A percentile compares a stretch with the other conserved stretches of the same genome.
phyloP scores from a whole-genome alignment of 2,329 filamentous ascomycete species.

The Allantophomopsis lycopodina region DNA sequence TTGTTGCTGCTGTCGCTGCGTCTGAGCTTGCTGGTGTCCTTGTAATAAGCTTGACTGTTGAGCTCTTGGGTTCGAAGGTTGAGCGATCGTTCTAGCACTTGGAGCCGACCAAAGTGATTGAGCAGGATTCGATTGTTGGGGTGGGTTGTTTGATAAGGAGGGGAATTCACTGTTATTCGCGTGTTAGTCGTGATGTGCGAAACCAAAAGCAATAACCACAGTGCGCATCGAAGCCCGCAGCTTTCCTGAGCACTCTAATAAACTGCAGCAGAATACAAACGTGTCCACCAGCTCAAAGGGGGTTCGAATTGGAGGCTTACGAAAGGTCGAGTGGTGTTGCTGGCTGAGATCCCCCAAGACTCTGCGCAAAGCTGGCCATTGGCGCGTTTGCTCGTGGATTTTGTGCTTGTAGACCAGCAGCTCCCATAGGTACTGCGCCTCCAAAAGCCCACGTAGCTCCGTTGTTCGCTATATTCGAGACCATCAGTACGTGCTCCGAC shows the following conservation, averaged over 20 bases:
- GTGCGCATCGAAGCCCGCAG: no score
- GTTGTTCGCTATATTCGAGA: conserved; percentile 18
- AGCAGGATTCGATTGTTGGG: conserved; percentile 15
- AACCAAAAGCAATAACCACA: neutral
- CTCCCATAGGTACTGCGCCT: conserved; percentile 41
- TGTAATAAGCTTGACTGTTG: conserved; percentile 12
- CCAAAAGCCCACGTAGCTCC: conserved; percentile 45
- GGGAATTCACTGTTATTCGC: conserved; percentile 42
- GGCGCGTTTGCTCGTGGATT: conserved; percentile 38
- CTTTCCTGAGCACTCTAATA: no score
- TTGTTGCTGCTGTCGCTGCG: conserved; percentile 18
- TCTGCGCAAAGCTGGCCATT: conserved; percentile 54
- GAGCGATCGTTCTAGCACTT: conserved; percentile 14
- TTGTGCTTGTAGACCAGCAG: conserved; percentile 29
- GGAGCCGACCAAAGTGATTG: conserved; percentile 18
- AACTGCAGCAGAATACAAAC: no score
- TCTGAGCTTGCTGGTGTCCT: conserved; percentile 15
- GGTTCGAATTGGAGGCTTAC: conserved; percentile 30
- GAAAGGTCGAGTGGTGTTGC: conserved; percentile 48
- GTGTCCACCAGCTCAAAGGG: no score
- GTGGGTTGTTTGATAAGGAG: conserved; percentile 46
- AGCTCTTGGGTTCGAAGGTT: conserved; percentile 14
- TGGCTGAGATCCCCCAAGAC: conserved; percentile 43
- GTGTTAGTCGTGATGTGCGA: neutral
- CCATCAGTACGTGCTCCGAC: conserved; percentile 8